phyloP scores from a whole-genome alignment of 1,284 basidiomycete species.

The Ganoderma multipileum region DNA sequence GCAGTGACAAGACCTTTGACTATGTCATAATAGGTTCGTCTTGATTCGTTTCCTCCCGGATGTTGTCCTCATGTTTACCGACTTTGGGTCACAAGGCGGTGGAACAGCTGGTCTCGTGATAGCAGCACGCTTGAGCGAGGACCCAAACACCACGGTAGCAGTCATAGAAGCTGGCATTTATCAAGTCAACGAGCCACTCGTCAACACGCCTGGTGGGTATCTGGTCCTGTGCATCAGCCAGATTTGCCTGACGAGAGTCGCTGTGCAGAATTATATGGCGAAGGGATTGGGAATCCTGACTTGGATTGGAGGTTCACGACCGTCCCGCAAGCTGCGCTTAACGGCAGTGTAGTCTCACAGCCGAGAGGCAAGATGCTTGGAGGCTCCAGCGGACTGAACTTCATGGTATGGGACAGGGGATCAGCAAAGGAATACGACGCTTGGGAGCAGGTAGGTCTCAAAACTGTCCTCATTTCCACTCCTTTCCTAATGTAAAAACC shows the following conservation, averaged over 20 bases:
- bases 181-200: constrained; percentile 23
- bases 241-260: neutral
- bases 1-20: constrained; percentile 3
- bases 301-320: constrained; percentile 29
- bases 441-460: constrained; percentile 17
- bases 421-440: constrained; percentile 29
- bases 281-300: constrained; percentile 22
- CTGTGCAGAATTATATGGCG: constrained; percentile 15
- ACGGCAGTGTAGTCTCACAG: constrained; percentile 7
- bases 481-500: neutral
- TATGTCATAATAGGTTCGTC: constrained; percentile 12
- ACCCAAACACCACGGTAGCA: constrained; percentile 23
- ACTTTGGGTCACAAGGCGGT: constrained; percentile 1
- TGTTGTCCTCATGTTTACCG: neutral
- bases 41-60: neutral
- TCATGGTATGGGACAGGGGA: constrained; percentile 29
- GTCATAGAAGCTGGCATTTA: constrained; percentile 30
- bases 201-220: constrained; percentile 27
- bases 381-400: constrained; percentile 32
- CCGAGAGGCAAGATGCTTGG: constrained; percentile 32
- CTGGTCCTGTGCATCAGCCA: neutral
- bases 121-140: constrained; percentile 18
- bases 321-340: constrained; percentile 23
- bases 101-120: constrained; percentile 18
- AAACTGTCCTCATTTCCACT: neutral